Evolutionary conservation across 495 filamentous ascomycete genomes (phyloP).

Genomic region (Neurospora discreta): DNA sequence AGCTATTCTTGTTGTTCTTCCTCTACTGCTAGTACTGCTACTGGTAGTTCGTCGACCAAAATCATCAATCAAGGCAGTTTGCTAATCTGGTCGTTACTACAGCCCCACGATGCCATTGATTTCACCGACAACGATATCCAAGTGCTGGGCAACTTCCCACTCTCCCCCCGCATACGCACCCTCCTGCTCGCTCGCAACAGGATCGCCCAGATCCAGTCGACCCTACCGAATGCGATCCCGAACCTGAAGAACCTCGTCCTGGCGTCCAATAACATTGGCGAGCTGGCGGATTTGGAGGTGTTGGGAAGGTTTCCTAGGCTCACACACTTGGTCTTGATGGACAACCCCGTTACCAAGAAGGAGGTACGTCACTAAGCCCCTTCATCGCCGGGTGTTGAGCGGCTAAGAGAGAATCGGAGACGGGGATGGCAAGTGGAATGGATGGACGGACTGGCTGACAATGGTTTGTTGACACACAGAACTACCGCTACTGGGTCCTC

Average conservation of each 20-base stretch:
- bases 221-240: conserved; percentile 60
- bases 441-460: conserved; percentile 1
- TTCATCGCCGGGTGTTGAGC: neutral
- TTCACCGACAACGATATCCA: conserved; percentile 97
- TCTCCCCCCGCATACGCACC: conserved; percentile 73
- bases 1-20: neutral
- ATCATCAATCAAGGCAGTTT: neutral
- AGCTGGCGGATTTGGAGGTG: conserved; percentile 82
- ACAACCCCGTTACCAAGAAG: conserved; percentile 84
- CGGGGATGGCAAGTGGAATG: neutral
- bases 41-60: neutral
- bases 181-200: conserved; percentile 87
- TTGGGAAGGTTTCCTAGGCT: conserved; percentile 55
- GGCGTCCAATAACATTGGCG: conserved; percentile 61
- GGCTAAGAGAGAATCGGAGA: neutral
- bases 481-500: conserved; percentile 88
- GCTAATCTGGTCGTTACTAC: neutral
- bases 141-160: conserved; percentile 83
- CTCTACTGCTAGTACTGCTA: neutral
- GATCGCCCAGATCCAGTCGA: conserved; percentile 65
- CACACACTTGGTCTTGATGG: conserved; percentile 69
- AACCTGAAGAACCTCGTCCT: conserved; percentile 69
- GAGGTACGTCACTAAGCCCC: conserved; percentile 50
- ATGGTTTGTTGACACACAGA: conserved; percentile 31
- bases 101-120: conserved; percentile 88